Percentiles rank a stretch among this genome's conserved stretches.
Conservation (phyloP, 1,284 basidiomycete genomes). For the Ganoderma resinaceum region DNA sequence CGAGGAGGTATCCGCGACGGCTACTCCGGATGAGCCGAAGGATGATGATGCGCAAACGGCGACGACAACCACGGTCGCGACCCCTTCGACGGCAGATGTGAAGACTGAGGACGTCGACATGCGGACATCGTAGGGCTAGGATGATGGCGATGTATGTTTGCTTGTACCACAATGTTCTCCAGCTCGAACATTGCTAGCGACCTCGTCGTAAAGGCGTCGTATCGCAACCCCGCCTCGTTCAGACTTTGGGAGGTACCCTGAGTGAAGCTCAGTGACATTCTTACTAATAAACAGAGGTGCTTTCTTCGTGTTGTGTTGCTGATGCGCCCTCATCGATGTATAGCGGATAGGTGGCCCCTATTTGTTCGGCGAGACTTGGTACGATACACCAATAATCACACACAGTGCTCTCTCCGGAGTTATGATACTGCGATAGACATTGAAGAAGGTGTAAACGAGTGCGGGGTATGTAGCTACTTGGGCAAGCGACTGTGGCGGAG, state of each 20-base stretch:
- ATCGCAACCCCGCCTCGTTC: not conserved
- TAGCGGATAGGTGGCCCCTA: not conserved
- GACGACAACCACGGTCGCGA: conserved; percentile 4
- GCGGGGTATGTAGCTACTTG: conserved; percentile 38
- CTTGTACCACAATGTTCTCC: not conserved
- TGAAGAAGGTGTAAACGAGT: not conserved
- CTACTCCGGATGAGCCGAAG: not conserved
- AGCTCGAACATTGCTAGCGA: not conserved
- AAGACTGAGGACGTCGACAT: conserved; percentile 23
- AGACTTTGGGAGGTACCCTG: not conserved
- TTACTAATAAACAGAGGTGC: no score
- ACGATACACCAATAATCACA: not conserved
- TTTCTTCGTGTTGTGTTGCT: no score
- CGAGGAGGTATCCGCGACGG: conserved; percentile 8
- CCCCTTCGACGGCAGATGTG: not conserved
- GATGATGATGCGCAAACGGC: conserved; percentile 8
- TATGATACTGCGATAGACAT: not conserved
- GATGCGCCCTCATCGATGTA: no score
- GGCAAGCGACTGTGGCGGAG: no score
- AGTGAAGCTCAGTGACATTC: not conserved
- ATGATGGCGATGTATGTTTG: not conserved
- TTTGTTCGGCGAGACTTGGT: no score
- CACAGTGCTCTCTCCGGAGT: no score
- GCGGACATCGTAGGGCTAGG: conserved; percentile 25
- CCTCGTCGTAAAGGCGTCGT: not conserved